Conservation (phyloP, 495 filamentous ascomycete genomes). For the Evernia prunastri region DNA sequence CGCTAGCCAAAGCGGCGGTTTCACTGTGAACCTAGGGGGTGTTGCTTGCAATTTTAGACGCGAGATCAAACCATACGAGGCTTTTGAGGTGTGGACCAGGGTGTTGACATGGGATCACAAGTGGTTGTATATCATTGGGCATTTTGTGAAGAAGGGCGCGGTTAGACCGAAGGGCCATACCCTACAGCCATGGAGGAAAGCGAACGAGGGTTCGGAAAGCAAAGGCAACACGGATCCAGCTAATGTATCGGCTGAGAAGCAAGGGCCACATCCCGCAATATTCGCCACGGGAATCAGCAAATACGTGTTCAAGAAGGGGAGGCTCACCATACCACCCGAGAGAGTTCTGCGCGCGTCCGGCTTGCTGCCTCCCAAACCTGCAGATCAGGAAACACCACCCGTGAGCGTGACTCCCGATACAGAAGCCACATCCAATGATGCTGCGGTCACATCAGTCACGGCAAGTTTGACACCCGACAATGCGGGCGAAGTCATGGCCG, state of each 20-base stretch:
- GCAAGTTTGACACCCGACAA: slow-evolving; percentile 10
- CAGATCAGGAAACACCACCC: slow-evolving; percentile 17
- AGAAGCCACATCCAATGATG: slow-evolving; percentile 8
- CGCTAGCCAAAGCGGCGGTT: slow-evolving; percentile 34
- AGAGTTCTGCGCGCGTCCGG: slow-evolving; percentile 60
- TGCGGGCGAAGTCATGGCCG: slow-evolving; percentile 14
- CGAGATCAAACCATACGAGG: slow-evolving; percentile 60
- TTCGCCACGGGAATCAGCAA: slow-evolving; percentile 73
- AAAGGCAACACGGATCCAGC: not conserved
- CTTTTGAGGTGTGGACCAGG: slow-evolving; percentile 60
- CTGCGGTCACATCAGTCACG: slow-evolving; percentile 1
- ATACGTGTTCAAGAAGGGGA: slow-evolving; percentile 85
- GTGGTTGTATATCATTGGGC: slow-evolving; percentile 71
- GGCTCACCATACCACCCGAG: slow-evolving; percentile 82
- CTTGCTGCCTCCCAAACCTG: slow-evolving; percentile 54
- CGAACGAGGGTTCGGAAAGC: not conserved
- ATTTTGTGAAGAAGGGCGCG: slow-evolving; percentile 58
- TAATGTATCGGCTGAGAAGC: not conserved
- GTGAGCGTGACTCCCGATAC: not conserved
- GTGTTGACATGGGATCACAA: slow-evolving; percentile 70
- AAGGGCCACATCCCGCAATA: slow-evolving; percentile 36
- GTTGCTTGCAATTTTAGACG: slow-evolving; percentile 59
- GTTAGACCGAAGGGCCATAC: slow-evolving; percentile 25
- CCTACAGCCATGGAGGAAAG: slow-evolving; percentile 23
- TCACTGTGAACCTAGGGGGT: slow-evolving; percentile 50